phyloP scores from a whole-genome alignment of 23 red algal species.

The Agarophyton chilense region DNA sequence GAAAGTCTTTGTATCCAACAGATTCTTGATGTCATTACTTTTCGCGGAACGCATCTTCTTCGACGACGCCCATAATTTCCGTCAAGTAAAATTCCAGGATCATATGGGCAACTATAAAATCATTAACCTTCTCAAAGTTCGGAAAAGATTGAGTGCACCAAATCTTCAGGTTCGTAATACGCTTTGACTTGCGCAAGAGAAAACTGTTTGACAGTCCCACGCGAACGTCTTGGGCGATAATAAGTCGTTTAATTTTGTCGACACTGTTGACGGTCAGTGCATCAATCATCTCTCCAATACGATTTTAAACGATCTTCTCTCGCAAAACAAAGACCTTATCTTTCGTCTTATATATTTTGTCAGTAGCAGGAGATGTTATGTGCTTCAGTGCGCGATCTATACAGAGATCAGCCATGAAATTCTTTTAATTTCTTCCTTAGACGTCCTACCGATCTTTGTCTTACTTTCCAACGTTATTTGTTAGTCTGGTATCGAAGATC shows the following conservation, averaged over 20 bases:
- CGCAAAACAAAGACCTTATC: slow-evolving; percentile 24
- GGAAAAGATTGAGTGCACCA: no score
- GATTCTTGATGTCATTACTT: not conserved
- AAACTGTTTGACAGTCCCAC: not conserved
- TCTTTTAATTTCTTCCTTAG: not conserved
- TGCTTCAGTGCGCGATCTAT: not conserved
- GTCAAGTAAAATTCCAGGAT: not conserved
- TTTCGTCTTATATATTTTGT: not conserved
- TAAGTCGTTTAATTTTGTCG: slow-evolving; percentile 5
- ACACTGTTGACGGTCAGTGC: not conserved
- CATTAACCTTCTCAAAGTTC: no score
- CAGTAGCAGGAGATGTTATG: not conserved
- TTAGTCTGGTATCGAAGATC: not conserved
- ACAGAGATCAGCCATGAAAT: slow-evolving; percentile 1
- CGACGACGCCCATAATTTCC: not conserved
- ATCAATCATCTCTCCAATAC: slow-evolving; percentile 22
- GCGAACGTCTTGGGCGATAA: not conserved
- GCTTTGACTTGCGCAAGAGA: not conserved
- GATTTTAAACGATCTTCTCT: not conserved
- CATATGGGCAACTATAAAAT: no score
- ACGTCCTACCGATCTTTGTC: not conserved
- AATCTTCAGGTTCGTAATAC: not conserved
- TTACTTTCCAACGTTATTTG: not conserved
- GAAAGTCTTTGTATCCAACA: not conserved
- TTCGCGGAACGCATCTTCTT: not conserved